phyloP scores from a whole-genome alignment of 305 asterid species.

The Fraxinus platypoda region DNA sequence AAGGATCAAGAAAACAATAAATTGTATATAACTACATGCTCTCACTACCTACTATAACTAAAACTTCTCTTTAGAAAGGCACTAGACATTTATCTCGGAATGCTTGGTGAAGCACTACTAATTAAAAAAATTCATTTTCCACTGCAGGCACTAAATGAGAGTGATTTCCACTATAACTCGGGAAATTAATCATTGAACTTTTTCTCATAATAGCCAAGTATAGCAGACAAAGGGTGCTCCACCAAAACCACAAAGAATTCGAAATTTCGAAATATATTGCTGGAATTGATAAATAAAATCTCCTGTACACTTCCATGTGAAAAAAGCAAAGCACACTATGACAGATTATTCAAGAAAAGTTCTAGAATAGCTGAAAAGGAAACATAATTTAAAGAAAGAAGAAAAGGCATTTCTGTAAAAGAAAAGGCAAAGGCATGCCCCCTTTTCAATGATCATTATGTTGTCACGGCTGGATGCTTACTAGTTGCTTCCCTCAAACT shows the following conservation, averaged over 20 bases:
- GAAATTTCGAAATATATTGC: background rate
- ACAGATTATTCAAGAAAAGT: slow-evolving; percentile 15
- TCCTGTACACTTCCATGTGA: slow-evolving; percentile 3
- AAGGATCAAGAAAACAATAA: background rate
- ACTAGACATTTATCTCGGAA: background rate
- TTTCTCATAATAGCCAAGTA: slow-evolving; percentile 7
- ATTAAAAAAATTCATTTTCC: background rate
- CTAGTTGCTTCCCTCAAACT: background rate
- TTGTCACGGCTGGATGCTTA: background rate
- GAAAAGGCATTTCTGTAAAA: slow-evolving; percentile 5
- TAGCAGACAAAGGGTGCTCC: background rate
- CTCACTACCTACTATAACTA: background rate
- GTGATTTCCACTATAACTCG: slow-evolving; percentile 1
- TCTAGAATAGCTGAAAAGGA: slow-evolving; percentile 20
- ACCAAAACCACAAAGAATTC: background rate
- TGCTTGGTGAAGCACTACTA: slow-evolving; percentile 14
- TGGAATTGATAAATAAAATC: slow-evolving; percentile 11
- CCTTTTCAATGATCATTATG: slow-evolving; percentile 20
- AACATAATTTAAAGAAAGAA: slow-evolving; percentile 11
- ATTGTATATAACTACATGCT: background rate
- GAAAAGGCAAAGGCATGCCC: slow-evolving; percentile 19
- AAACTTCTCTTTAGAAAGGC: background rate
- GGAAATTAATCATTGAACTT: background rate
- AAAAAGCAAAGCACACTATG: slow-evolving; percentile 26
- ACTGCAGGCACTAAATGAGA: slow-evolving; percentile 11